Conservation (phyloP, 495 filamentous ascomycete species). For the Astrothelium subdiscretum region DNA sequence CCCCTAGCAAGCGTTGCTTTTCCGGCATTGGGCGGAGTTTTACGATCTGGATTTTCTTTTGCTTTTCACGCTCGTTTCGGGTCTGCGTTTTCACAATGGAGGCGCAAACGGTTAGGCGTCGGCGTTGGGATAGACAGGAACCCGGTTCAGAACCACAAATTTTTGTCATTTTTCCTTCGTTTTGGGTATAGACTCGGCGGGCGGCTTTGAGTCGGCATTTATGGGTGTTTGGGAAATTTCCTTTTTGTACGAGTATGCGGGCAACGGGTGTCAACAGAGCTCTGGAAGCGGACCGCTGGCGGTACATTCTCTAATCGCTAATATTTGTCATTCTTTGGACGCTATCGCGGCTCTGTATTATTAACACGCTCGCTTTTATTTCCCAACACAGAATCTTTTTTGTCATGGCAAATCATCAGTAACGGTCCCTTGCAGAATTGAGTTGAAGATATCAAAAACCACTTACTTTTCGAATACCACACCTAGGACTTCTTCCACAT, state of each 20-base stretch:
- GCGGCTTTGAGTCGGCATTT: neutral
- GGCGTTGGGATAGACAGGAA: neutral
- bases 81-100: neutral
- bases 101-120: conserved; percentile 2
- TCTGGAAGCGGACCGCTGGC: neutral
- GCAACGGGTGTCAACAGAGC: neutral
- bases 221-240: neutral
- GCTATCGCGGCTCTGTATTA: neutral
- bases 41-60: conserved; percentile 1
- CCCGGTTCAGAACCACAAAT: neutral
- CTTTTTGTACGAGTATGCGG: neutral
- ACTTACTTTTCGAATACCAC: conserved; percentile 90
- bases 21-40: conserved; percentile 4
- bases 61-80: neutral
- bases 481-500: conserved; percentile 93
- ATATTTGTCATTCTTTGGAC: neutral
- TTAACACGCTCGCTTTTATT: conserved; percentile 29
- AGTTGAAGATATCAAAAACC: neutral
- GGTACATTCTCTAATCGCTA: neutral
- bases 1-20: conserved; percentile 1
- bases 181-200: too few relatives aligned
- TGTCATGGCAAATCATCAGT: neutral
- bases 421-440: neutral
- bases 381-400: conserved; percentile 51
- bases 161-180: neutral